Percentiles rank a stretch among this genome's conserved stretches.
phyloP scores from a whole-genome alignment of 495 filamentous ascomycete species.

The Aspergillus asperescens region DNA sequence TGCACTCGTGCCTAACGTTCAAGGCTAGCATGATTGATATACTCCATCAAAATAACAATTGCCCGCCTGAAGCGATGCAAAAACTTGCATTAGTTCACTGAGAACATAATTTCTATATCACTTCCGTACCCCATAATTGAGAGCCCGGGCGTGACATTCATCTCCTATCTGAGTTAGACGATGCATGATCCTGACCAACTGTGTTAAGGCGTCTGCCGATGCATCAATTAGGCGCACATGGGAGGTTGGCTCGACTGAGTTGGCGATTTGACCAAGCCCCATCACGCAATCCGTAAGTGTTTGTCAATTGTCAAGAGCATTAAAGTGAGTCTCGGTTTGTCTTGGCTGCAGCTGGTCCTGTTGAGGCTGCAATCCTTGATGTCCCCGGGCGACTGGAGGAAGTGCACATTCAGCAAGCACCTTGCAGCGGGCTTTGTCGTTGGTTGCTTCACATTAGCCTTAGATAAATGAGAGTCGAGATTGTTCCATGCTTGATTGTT shows the following conservation, averaged over 20 bases:
- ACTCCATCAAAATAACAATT: neutral
- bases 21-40: neutral
- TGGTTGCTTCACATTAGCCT: conserved; percentile 22
- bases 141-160: neutral
- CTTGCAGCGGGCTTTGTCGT: neutral
- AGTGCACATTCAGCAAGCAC: neutral
- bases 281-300: conserved; percentile 7
- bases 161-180: neutral
- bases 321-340: conserved; percentile 7
- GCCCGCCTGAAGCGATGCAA: conserved; percentile 8
- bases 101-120: conserved; percentile 1
- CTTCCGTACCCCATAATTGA: neutral
- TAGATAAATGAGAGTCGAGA: neutral
- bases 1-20: conserved; percentile 17
- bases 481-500: neutral
- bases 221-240: conserved; percentile 2
- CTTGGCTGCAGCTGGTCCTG: conserved; percentile 14
- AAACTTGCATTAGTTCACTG: neutral
- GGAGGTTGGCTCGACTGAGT: conserved; percentile 15
- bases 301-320: conserved; percentile 12
- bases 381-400: conserved; percentile 2
- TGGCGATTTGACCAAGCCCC: conserved; percentile 7
- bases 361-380: conserved; percentile 10
- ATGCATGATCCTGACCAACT: conserved; percentile 5
- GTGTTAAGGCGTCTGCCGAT: conserved; percentile 6